phyloP scores from a whole-genome alignment of 2,329 filamentous ascomycete genomes.

The Ramularia collo-cygni region DNA sequence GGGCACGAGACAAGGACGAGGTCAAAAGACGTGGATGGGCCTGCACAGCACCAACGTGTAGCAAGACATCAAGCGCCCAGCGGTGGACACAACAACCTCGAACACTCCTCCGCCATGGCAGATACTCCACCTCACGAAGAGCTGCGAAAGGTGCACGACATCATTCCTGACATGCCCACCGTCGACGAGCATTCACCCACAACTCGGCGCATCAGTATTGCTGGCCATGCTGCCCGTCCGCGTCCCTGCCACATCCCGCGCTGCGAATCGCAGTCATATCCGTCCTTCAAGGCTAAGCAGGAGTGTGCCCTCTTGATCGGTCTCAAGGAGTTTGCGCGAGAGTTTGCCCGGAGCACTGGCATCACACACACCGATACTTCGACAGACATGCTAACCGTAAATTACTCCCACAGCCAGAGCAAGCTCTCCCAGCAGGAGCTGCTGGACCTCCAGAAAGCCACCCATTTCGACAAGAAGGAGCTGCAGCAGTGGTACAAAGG shows the following conservation, averaged over 20 bases:
- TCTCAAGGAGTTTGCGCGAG: constrained; percentile 26
- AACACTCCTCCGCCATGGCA: constrained; percentile 13
- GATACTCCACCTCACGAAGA: constrained; percentile 12
- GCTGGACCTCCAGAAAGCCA: constrained; percentile 88
- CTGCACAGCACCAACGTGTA: too few species aligned
- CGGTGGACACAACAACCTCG: too few species aligned
- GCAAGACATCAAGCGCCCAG: too few species aligned
- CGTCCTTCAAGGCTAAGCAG: constrained; percentile 28
- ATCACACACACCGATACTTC: constrained; percentile 23
- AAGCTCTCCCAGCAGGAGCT: constrained; percentile 97
- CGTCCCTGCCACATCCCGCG: constrained; percentile 30
- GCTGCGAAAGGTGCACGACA: constrained; percentile 22
- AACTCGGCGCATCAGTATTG: constrained; percentile 11
- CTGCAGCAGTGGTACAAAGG: constrained; percentile 99
- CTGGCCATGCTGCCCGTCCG: constrained; percentile 27
- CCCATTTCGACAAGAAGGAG: constrained; percentile 99
- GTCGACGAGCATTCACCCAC: not conserved
- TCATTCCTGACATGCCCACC: constrained; percentile 10
- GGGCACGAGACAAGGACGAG: too few species aligned
- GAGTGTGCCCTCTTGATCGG: constrained; percentile 28
- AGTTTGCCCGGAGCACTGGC: constrained; percentile 25
- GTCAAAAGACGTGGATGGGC: too few species aligned
- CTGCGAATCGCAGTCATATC: constrained; percentile 25
- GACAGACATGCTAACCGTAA: constrained; percentile 27
- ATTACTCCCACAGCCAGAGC: constrained; percentile 64